Evolutionary conservation across 2,329 filamentous ascomycete genomes (phyloP), one percentile per base, ranked within the genome.

Genomic region (Beauveria brongniartii): DNA sequence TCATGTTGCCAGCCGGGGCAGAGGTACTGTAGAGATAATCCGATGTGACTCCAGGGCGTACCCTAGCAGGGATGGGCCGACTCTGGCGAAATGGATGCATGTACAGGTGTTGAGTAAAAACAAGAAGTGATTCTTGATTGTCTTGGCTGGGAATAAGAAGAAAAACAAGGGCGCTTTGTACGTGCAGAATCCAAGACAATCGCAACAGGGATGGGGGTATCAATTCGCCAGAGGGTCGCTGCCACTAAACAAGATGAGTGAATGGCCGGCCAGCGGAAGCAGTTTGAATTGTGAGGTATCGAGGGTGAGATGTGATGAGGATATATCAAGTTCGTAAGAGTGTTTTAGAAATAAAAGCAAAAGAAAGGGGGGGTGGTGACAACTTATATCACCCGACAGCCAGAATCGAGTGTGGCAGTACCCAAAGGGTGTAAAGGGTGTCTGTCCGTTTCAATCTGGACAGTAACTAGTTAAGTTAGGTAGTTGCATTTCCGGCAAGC

Each of bases 81-180:
- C 52, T 61, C 22, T 61, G 59, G 52, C 59, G 59, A 16, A 55
- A 55, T n/a, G 51, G 26, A 55, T 50, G 52, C 59, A 61, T 61
- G 44, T 55, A 61, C 52, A 44, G 40, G 37, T 41, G 7, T 26
- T 20, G 9, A 40, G 37, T 46, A 26, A 46, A 53, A 59, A 59
- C 47, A 59, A 59, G 47, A 59, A 53, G 28, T 10, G 14, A 50
- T 30, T 52, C 47, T 59, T 59, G 48, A 53, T 53, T 34, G 10
- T 3, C 41, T 18, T 20, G 41, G 16, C 18, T 43, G 44, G 44
- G 44, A 20, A 22, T 12, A 46, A 12, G 20, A 22, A 10, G n/a
- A 18, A 46, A 10, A 46, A 20, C 41, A 46, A 41, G 6, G 9
- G 16, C 28, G n/a, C 26, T 40, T 20, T 34, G 55, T 14, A 16